Percentiles rank a stretch among this genome's conserved stretches.
Conservation (phyloP, 305 asterid species). For the Lippia alba region DNA sequence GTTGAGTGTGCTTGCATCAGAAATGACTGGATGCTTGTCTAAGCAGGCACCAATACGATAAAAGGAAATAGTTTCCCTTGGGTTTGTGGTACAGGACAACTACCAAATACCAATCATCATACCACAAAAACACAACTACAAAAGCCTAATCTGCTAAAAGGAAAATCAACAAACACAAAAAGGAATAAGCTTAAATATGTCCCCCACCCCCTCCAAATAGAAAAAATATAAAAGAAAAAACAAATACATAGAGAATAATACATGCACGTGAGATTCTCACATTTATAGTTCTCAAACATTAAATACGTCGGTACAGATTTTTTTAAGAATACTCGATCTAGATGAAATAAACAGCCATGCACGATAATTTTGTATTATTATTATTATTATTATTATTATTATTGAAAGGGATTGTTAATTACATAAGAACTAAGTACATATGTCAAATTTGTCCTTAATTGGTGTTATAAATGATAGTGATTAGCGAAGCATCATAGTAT, state of each 20-base stretch:
- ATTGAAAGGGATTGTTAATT: too few relatives aligned
- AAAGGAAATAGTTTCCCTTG: slow-evolving; percentile 32
- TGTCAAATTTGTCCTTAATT: too few relatives aligned
- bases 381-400: too few relatives aligned
- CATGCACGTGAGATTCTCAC: slow-evolving; percentile 58
- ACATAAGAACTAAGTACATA: too few relatives aligned
- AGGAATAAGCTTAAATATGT: slow-evolving; percentile 23
- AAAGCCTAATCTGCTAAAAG: slow-evolving; percentile 38
- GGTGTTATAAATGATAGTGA: too few relatives aligned
- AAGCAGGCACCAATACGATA: slow-evolving; percentile 59
- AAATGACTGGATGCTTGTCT: slow-evolving; percentile 69
- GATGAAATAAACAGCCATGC: too few relatives aligned
- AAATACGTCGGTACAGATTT: too few relatives aligned
- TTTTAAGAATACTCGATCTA: too few relatives aligned
- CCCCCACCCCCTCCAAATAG: slow-evolving; percentile 32
- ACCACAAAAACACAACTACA: slow-evolving; percentile 50
- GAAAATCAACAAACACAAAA: slow-evolving; percentile 37
- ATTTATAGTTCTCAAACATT: too few relatives aligned
- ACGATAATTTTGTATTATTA: too few relatives aligned
- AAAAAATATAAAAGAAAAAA: slow-evolving; percentile 9
- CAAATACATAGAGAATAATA: slow-evolving; percentile 10
- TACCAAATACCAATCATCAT: slow-evolving; percentile 71
- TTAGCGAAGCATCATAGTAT: too few relatives aligned
- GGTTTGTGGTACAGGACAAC: slow-evolving; percentile 63
- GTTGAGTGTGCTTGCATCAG: slow-evolving; percentile 55